phyloP scores from a whole-genome alignment of 768 basidiomycete species.

The Naematelia aurantialba region DNA sequence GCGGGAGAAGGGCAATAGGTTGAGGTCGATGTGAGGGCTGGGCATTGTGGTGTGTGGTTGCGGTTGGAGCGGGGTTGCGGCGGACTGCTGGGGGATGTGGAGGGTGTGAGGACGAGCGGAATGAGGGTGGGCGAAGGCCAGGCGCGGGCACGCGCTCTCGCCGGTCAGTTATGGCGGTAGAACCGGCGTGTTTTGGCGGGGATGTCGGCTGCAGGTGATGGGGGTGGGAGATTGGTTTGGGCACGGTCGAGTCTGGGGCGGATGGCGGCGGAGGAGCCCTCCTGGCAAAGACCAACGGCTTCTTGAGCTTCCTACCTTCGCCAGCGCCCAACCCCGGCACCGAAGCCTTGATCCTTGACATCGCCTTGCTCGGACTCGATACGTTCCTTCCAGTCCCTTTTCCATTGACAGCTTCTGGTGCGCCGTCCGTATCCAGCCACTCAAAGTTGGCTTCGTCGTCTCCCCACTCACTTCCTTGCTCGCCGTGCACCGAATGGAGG shows the following conservation, averaged over 20 bases:
- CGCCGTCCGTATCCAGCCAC: constrained; percentile 39
- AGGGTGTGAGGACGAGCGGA: not conserved
- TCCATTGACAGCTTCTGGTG: constrained; percentile 35
- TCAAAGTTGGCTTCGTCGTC: constrained; percentile 44
- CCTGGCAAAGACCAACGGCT: constrained; percentile 29
- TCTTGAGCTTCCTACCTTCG: constrained; percentile 32
- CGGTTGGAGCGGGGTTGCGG: not conserved
- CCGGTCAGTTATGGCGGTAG: not conserved
- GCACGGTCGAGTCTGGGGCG: not conserved
- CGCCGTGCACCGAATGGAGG: constrained; percentile 29
- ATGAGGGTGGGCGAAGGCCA: not conserved
- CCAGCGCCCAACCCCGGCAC: constrained; percentile 14
- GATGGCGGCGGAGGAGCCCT: constrained; percentile 38
- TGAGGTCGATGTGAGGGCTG: not conserved
- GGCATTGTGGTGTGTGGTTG: not conserved
- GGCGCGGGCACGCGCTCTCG: not conserved
- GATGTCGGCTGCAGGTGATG: not conserved
- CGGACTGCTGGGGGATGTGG: not conserved
- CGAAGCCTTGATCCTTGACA: constrained; percentile 24
- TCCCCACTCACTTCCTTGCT: constrained; percentile 45
- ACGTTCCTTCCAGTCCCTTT: not conserved
- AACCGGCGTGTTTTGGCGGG: not conserved
- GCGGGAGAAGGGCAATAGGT: constrained; percentile 8
- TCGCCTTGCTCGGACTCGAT: constrained; percentile 28
- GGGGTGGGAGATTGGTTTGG: not conserved